Conservation (phyloP, 805 yeast genomes). For the Teunomyces barrocoloradensis region DNA sequence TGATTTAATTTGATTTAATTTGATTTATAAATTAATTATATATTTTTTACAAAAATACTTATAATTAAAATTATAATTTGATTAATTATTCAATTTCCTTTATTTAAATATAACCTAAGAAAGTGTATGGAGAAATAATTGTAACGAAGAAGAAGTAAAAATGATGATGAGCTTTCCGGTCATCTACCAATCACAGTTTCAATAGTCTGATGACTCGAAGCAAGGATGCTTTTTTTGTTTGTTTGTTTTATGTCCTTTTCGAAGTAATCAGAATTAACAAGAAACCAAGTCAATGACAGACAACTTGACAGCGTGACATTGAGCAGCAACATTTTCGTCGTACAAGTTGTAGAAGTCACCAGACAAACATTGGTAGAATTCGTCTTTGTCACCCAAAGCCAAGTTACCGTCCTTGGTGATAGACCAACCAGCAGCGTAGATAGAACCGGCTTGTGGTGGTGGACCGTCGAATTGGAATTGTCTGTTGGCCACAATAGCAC, state of each 20-base stretch:
- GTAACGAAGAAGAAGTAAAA: conserved; percentile 3
- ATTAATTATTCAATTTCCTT: not conserved
- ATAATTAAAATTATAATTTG: not conserved
- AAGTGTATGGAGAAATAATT: not conserved
- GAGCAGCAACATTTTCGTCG: conserved; percentile 58
- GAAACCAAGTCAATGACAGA: conserved; percentile 54
- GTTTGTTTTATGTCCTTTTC: not conserved
- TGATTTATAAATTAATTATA: too few relatives aligned
- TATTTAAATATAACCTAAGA: not conserved
- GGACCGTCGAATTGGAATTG: conserved; percentile 81
- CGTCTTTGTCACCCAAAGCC: conserved; percentile 59
- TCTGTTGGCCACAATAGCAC: conserved; percentile 78
- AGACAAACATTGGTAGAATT: conserved; percentile 71
- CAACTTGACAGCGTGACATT: conserved; percentile 54
- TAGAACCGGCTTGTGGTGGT: conserved; percentile 62
- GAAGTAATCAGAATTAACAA: conserved; percentile 36
- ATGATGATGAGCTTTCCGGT: not conserved
- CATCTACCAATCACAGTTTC: conserved; percentile 1
- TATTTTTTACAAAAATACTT: too few relatives aligned
- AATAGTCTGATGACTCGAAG: not conserved
- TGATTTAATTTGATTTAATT: too few relatives aligned
- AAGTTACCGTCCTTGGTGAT: conserved; percentile 49
- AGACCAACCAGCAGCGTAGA: conserved; percentile 32
- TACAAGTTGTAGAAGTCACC: conserved; percentile 80
- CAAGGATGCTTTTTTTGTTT: not conserved